Evolutionary conservation across 73 alveolate genomes (phyloP).

Genomic region (Paramecium sonneborni): DNA sequence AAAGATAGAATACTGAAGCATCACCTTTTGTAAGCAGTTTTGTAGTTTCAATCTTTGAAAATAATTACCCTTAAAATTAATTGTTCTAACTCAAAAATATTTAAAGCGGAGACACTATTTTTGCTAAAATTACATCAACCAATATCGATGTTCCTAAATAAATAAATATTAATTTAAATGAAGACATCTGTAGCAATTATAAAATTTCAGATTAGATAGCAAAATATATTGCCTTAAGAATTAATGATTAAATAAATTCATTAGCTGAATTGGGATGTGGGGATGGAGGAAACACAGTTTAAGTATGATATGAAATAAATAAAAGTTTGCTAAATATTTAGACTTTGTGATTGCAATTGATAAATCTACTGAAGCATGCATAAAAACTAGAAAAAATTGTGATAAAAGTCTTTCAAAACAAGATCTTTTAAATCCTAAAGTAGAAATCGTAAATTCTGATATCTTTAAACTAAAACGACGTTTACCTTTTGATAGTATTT

Average conservation of each 20-base stretch:
- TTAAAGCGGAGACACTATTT: not conserved
- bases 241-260: not conserved
- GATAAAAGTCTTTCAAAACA: not conserved
- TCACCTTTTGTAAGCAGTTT: not conserved
- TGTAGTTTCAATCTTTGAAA: not conserved
- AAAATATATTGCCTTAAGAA: not conserved
- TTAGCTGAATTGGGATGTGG: slow-evolving; percentile 50
- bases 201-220: not conserved
- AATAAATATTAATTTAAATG: not conserved
- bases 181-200: not conserved
- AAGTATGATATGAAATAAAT: not conserved
- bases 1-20: not conserved
- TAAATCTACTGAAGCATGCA: not conserved
- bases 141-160: not conserved
- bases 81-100: slow-evolving; percentile 14
- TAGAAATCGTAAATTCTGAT: not conserved
- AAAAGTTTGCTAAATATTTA: slow-evolving; percentile 25
- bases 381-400: not conserved
- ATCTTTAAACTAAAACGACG: not conserved
- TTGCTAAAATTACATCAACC: not conserved
- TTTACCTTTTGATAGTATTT: not conserved
- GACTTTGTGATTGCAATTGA: slow-evolving; percentile 40
- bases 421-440: not conserved
- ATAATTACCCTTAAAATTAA: not conserved
- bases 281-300: slow-evolving; percentile 28